Percentiles rank a stretch among this genome's conserved stretches.
phyloP scores from a whole-genome alignment of 257 asterid species.

The Petunia axillaris region DNA sequence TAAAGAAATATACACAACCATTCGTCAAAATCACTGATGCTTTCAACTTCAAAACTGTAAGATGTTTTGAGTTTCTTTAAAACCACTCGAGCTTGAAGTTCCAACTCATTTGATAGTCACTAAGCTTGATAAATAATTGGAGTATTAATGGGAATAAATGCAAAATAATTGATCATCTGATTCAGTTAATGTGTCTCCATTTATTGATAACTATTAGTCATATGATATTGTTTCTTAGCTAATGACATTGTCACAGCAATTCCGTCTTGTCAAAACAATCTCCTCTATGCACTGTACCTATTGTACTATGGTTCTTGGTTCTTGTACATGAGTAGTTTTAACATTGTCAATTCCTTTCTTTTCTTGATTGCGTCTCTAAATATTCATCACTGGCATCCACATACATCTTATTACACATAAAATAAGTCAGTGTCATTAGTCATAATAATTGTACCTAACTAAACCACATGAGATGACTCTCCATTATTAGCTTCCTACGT shows the following conservation, averaged over 20 bases:
- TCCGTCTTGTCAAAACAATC: conserved; percentile 9
- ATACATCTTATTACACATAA: conserved; percentile 21
- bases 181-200: conserved; percentile 9
- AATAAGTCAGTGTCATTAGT: neutral
- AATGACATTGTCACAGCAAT: neutral
- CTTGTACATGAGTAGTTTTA: neutral
- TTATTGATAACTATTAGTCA: neutral
- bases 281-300: neutral
- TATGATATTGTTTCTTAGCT: neutral
- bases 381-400: conserved; percentile 10
- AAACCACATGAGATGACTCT: conserved; percentile 34
- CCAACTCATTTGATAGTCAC: neutral
- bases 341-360: neutral
- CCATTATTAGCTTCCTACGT: conserved; percentile 4
- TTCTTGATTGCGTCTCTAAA: neutral
- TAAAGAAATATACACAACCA: neutral
- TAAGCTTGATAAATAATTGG: conserved; percentile 19
- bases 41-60: neutral
- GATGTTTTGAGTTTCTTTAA: neutral
- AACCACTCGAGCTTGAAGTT: neutral
- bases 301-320: neutral
- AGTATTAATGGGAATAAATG: neutral
- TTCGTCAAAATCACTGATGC: too few species aligned
- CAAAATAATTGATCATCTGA: conserved; percentile 10
- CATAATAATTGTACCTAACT: conserved; percentile 9